phyloP scores from a whole-genome alignment of 257 asterid genomes.

The Fraxinus quadrangulata region DNA sequence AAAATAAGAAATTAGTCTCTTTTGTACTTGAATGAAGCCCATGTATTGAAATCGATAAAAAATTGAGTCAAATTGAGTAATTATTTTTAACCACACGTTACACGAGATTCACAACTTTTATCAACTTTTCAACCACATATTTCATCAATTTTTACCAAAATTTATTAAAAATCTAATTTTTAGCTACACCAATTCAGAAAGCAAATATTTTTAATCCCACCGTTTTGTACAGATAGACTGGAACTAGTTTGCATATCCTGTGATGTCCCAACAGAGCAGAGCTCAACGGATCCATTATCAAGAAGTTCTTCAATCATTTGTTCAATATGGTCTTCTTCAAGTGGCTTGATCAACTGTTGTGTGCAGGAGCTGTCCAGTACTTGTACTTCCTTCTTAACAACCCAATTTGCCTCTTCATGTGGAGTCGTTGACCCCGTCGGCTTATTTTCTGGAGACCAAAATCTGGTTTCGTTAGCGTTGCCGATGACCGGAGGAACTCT shows the following conservation, averaged over 20 bases:
- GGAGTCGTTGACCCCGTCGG: neutral
- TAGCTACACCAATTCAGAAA: too few relatives aligned
- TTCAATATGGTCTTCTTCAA: constrained; percentile 66
- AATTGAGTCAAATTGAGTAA: too few relatives aligned
- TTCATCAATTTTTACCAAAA: too few relatives aligned
- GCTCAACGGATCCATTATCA: constrained; percentile 60
- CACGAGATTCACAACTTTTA: too few relatives aligned
- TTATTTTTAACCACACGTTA: too few relatives aligned
- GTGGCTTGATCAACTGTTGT: constrained; percentile 31
- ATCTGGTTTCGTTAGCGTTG: constrained; percentile 13
- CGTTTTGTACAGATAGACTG: neutral
- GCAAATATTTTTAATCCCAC: neutral
- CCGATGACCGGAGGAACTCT: neutral
- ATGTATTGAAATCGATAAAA: too few relatives aligned
- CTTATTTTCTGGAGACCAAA: constrained; percentile 18
- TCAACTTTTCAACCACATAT: too few relatives aligned
- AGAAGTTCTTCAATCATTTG: constrained; percentile 76
- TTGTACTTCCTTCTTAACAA: constrained; percentile 23
- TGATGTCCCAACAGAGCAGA: constrained; percentile 32
- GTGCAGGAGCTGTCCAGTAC: constrained; percentile 1
- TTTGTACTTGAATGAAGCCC: neutral
- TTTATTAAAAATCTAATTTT: too few relatives aligned
- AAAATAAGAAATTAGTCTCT: neutral
- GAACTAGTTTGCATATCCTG: constrained; percentile 30
- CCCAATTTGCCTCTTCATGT: neutral